These are phyloP conservation scores for Cokeromyces recurvatus DNA, from an alignment of 371 early-diverging fungal species.

Conservation along the genomic window DNA sequence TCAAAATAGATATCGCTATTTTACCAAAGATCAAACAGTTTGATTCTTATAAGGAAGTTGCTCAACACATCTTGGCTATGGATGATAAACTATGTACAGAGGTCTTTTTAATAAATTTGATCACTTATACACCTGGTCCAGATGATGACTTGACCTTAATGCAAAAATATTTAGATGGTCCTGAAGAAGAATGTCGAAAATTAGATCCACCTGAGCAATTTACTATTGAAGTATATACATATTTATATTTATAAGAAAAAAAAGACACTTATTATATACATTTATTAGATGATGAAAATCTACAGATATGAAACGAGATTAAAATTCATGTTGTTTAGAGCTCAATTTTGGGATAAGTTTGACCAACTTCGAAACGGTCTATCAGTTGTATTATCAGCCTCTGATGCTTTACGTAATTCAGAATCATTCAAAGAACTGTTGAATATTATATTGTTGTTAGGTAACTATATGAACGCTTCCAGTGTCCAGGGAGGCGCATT, in stretches of 20 bases:
- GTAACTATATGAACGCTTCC: slow-evolving; percentile 60
- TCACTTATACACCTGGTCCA: slow-evolving; percentile 23
- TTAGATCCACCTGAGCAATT: slow-evolving; percentile 54
- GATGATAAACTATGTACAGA: slow-evolving; percentile 37
- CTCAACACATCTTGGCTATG: slow-evolving; percentile 19
- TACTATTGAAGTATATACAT: slow-evolving; percentile 30
- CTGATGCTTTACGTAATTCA: slow-evolving; percentile 41
- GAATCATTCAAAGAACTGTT: slow-evolving; percentile 35
- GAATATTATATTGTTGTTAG: slow-evolving; percentile 47
- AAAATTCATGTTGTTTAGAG: slow-evolving; percentile 43
- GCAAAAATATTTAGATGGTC: slow-evolving; percentile 35
- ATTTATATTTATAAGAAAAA: not conserved
- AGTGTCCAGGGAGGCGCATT: slow-evolving; percentile 57
- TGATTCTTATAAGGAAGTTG: slow-evolving; percentile 15
- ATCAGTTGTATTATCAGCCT: slow-evolving; percentile 33
- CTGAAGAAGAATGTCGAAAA: slow-evolving; percentile 32
- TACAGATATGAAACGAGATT: slow-evolving; percentile 47
- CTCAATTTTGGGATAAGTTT: slow-evolving; percentile 45
- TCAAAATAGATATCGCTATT: slow-evolving; percentile 22
- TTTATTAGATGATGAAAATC: slow-evolving; percentile 39
- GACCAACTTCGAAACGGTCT: slow-evolving; percentile 43
- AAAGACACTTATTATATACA: not conserved
- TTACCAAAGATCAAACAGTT: slow-evolving; percentile 21
- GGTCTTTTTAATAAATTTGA: slow-evolving; percentile 30
- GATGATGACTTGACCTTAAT: slow-evolving; percentile 32